Conservation (phyloP, 1,139 yeast genomes). For the Kluyveromyces marxianus region DNA sequence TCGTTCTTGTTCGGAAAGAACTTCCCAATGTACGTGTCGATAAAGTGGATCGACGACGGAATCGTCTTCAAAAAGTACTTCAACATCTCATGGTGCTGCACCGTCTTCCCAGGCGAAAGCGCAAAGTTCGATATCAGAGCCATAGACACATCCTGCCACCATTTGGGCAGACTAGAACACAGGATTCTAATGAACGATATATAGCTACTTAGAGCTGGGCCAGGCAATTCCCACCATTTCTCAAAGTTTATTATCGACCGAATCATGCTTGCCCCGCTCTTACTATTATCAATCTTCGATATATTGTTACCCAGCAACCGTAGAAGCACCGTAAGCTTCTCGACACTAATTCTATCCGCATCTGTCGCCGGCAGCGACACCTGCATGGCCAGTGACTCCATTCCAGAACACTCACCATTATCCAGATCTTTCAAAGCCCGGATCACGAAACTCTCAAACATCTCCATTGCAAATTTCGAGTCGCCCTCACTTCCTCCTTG, state of each 20-base stretch:
- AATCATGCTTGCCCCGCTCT: constrained; percentile 39
- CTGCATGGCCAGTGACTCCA: constrained; percentile 41
- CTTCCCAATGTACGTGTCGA: constrained; percentile 51
- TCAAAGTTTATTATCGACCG: constrained; percentile 43
- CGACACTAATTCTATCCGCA: constrained; percentile 37
- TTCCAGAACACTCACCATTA: constrained; percentile 35
- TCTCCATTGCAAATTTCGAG: constrained; percentile 34
- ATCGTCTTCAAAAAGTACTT: constrained; percentile 57
- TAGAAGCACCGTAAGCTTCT: constrained; percentile 39
- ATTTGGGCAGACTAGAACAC: constrained; percentile 80
- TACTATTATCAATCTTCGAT: constrained; percentile 39
- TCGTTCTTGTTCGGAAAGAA: constrained; percentile 78
- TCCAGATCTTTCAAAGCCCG: constrained; percentile 68
- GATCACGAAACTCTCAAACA: constrained; percentile 57
- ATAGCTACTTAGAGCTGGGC: constrained; percentile 40
- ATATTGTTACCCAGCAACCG: constrained; percentile 44
- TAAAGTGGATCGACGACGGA: constrained; percentile 69
- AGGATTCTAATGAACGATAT: constrained; percentile 69
- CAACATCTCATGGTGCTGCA: constrained; percentile 60
- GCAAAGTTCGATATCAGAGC: constrained; percentile 56
- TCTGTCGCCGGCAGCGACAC: constrained; percentile 36
- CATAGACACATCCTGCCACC: constrained; percentile 76
- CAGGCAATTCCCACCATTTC: constrained; percentile 49
- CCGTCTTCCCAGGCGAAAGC: constrained; percentile 30
- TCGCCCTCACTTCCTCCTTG: constrained; percentile 8